Base-by-base conservation (phyloP, 768 basidiomycete genomes). In the Phylloporus arenicola region DNA sequence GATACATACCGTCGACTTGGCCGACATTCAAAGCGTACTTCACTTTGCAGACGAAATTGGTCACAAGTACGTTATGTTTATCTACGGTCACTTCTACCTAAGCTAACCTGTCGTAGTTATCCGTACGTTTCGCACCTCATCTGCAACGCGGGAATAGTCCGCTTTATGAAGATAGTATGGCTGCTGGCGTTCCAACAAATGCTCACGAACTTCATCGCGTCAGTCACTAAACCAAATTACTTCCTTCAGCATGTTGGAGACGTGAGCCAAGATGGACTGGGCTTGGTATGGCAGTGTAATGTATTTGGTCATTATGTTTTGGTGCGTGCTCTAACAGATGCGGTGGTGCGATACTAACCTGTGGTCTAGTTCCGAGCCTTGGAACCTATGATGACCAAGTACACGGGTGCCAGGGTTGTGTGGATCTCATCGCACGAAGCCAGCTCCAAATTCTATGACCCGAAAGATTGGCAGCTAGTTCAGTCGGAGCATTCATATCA, bases 211-310 rank as follows among this genome's bases (percentile, higher is more conserved):
- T 76, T 77, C 16, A 59, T 83, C 43, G 58, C 55, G 13, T 72
- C 76, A 4, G 63, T 86, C 39, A 81, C 83, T 6, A 50, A 68
- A 4, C 88, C 87, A 1, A 56, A 47, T 13, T 90, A 65, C 65
- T 78, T 83, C 59, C 50, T 72, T 4, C 88, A 92, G 63, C 64
- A 72, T 25, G 60, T 51, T 11, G 88, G 86, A 8, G 76, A 82
- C 54, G 57, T 75, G 44, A 87, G 80, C 54, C 67, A 69, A 4
- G 88, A 93, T 55, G 82, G 84, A 6, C 68, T 91, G 0, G 91
- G 91, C 3, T 84, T 78, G 76, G 78, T 83, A 7, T 93, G 89
- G 88, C 88, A 92, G 61, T 86, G 81, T 52, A 92, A 92, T 58
- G 69, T 91, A 24, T 91, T 92, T 49, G 82, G 84, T 1, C 89